Evolutionary conservation across 257 asterid genomes (phyloP), one percentile per base, ranked within the genome.

Genomic region (Echium plantagineum): DNA sequence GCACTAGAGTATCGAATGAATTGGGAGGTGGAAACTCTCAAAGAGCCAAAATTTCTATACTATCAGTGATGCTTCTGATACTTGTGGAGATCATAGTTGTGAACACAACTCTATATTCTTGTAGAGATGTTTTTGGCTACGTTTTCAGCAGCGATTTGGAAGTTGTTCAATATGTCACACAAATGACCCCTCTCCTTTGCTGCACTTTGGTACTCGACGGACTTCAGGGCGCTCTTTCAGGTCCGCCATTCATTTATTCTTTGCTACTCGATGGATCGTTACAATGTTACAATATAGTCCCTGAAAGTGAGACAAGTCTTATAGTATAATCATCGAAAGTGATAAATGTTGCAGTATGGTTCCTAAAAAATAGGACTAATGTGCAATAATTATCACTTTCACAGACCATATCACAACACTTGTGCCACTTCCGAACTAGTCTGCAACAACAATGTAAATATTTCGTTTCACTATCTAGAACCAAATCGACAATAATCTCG

Each of bases 211-310:
- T 61, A 52, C 52, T 66, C 13, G 72, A 66, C 57, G 76, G 68
- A 21, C 26, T 66, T 57, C 72, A 66, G 58, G 9, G 24, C 32
- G 76, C 62, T 12, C 68, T 71, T 61, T 55, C 71, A 60, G 75
- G 72, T 66, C 9, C 5, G 32, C 5, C 32, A 26, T 26, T 26
- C n/a, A n/a, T n/a, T n/a, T n/a, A n/a, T n/a, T n/a, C n/a, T n/a
- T n/a, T n/a, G n/a, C n/a, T n/a, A n/a, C n/a, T n/a, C n/a, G n/a
- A n/a, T n/a, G n/a, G n/a, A n/a, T n/a, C n/a, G n/a, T n/a, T n/a
- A n/a, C n/a, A n/a, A n/a, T n/a, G n/a, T n/a, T n/a, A n/a, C n/a
- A n/a, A n/a, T n/a, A n/a, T n/a, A n/a, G n/a, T n/a, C n/a, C n/a
- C n/a, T n/a, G n/a, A n/a, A n/a, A n/a, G n/a, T n/a, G n/a, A n/a